These are phyloP conservation scores for Eucalyptus sideroxylon DNA, from an alignment of 345 rosid species.

Conservation along the genomic window DNA sequence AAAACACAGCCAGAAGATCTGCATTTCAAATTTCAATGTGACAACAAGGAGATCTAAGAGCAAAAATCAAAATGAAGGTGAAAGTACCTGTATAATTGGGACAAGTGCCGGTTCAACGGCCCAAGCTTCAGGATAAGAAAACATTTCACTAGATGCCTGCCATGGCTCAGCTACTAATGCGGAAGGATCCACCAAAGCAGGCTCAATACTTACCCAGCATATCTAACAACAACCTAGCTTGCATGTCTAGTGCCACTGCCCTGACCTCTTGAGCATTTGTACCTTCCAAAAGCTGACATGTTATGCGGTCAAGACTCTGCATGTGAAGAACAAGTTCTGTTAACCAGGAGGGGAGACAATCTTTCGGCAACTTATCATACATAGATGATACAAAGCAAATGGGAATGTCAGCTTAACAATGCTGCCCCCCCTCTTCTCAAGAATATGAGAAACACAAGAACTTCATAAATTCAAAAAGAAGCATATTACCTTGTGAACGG, in stretches of 20 bases:
- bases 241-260: constrained; percentile 62
- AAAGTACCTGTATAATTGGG: no score
- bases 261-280: constrained; percentile 55
- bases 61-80: no score
- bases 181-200: constrained; percentile 46
- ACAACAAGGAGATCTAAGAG: no score
- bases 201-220: constrained; percentile 97
- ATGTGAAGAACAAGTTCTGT: background rate
- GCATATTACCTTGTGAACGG: background rate
- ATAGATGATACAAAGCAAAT: background rate
- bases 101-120: no score
- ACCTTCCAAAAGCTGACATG: constrained; percentile 87
- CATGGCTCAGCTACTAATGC: no score
- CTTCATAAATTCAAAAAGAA: background rate
- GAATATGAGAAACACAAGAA: background rate
- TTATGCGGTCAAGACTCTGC: constrained; percentile 98
- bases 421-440: no score
- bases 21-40: no score
- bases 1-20: no score
- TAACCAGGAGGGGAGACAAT: background rate
- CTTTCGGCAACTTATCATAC: background rate
- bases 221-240: constrained; percentile 85
- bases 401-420: background rate
- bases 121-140: background rate
- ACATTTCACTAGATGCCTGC: constrained; percentile 49